Evolutionary conservation across 768 basidiomycete genomes (phyloP).

Genomic region (Neoboletus brunneissimus): DNA sequence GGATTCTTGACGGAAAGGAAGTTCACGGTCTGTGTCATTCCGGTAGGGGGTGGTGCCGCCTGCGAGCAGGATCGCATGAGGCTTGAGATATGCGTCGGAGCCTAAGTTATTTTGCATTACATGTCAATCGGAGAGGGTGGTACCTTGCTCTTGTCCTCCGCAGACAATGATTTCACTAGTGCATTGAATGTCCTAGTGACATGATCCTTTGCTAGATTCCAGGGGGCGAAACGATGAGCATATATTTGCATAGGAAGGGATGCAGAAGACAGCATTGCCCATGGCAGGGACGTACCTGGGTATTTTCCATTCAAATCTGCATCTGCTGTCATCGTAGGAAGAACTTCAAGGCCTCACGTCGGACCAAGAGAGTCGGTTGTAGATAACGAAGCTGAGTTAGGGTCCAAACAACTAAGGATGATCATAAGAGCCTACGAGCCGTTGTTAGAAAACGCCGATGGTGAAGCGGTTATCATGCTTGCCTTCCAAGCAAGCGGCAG

Average conservation of each 20-base stretch:
- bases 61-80: constrained; percentile 66
- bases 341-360: not conserved
- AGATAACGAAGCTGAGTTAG: not conserved
- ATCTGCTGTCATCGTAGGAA: constrained; percentile 6
- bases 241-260: not conserved
- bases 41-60: constrained; percentile 63
- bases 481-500: constrained; percentile 80
- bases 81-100: constrained; percentile 36
- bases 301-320: constrained; percentile 16
- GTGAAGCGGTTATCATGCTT: constrained; percentile 94
- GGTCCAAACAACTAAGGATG: too few species aligned
- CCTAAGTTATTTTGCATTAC: not conserved
- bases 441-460: constrained; percentile 46
- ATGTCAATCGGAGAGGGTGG: not conserved
- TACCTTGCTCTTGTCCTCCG: constrained; percentile 52
- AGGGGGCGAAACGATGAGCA: not conserved
- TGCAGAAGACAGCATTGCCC: too few species aligned
- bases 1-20: constrained; percentile 71
- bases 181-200: constrained; percentile 51
- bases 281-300: constrained; percentile 25
- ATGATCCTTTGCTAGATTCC: constrained; percentile 47
- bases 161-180: constrained; percentile 49
- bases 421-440: accelerated
- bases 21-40: constrained; percentile 84
- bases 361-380: not conserved